These are phyloP conservation scores for Skeletonema tropicum DNA, from an alignment of 108 stramenopile genomes.

Conservation along the genomic window DNA sequence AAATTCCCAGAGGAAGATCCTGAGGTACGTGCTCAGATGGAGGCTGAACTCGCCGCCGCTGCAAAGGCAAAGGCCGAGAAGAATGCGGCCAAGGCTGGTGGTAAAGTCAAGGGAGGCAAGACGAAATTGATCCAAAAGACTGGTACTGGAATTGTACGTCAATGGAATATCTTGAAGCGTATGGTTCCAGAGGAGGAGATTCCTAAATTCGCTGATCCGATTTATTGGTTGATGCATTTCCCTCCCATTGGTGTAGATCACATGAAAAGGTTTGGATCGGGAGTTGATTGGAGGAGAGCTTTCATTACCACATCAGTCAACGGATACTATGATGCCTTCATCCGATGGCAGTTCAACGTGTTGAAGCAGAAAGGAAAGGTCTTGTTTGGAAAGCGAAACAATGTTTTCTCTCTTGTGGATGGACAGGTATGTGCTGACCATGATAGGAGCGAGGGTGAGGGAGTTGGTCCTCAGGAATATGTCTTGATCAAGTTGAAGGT, in stretches of 20 bases:
- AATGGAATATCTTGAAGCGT: conserved; percentile 93
- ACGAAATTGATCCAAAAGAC: conserved; percentile 93
- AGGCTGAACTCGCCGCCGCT: conserved; percentile 71
- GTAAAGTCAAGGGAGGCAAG: conserved; percentile 90
- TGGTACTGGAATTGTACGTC: conserved; percentile 89
- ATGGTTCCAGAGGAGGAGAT: conserved; percentile 88
- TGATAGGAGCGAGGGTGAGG: conserved; percentile 96
- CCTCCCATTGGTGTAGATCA: conserved; percentile 94
- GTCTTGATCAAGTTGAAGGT: conserved; percentile 96
- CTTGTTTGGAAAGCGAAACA: conserved; percentile 95
- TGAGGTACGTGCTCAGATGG: conserved; percentile 82
- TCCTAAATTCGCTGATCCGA: conserved; percentile 89
- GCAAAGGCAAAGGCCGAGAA: conserved; percentile 65
- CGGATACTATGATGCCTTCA: conserved; percentile 97
- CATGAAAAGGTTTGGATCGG: conserved; percentile 88
- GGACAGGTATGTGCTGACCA: conserved; percentile 99
- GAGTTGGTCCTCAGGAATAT: conserved; percentile 98
- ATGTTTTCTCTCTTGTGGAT: conserved; percentile 94
- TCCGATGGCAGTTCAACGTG: conserved; percentile 96
- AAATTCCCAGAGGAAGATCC: conserved; percentile 91
- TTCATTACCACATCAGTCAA: conserved; percentile 98
- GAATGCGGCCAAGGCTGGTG: conserved; percentile 49
- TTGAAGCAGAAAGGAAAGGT: conserved; percentile 82
- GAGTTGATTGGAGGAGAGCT: conserved; percentile 95
- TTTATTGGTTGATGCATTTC: conserved; percentile 96